Conservation (phyloP, 1,139 yeast genomes). For the Yamadazyma trypodendri region DNA sequence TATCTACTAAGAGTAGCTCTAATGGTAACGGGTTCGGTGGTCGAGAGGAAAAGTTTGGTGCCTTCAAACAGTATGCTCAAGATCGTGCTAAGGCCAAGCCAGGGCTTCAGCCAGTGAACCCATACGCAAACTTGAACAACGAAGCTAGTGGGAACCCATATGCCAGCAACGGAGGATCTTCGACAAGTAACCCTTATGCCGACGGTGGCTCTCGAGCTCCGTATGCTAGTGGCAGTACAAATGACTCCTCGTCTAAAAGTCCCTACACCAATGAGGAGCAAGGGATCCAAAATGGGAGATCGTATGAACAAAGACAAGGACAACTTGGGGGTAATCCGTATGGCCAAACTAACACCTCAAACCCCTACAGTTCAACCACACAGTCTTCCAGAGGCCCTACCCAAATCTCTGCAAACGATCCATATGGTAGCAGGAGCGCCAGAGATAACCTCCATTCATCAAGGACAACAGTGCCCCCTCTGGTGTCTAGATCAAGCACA, state of each 20-base stretch:
- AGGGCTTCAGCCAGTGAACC: constrained; percentile 48
- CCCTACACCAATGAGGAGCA: background rate
- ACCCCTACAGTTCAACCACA: background rate
- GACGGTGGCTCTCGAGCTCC: background rate
- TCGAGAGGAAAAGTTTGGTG: constrained; percentile 60
- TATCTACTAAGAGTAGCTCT: constrained; percentile 45
- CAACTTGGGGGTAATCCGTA: no score
- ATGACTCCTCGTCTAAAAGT: background rate
- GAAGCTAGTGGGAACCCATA: constrained; percentile 26
- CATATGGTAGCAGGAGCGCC: constrained; percentile 1
- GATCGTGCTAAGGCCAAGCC: constrained; percentile 41
- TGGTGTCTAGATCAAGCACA: constrained; percentile 2
- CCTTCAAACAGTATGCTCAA: constrained; percentile 61
- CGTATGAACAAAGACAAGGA: background rate
- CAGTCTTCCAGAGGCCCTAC: background rate
- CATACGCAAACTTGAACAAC: constrained; percentile 38
- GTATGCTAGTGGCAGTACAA: constrained; percentile 1
- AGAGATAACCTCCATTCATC: constrained; percentile 1
- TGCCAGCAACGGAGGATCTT: constrained; percentile 10
- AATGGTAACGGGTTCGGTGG: constrained; percentile 12
- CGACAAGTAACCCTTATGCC: background rate
- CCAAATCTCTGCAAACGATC: constrained; percentile 1
- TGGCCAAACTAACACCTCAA: background rate
- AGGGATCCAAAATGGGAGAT: background rate
- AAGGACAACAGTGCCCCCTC: constrained; percentile 1